Conservation (phyloP, 768 basidiomycete genomes). For the Leccinum olivaceopallidum region DNA sequence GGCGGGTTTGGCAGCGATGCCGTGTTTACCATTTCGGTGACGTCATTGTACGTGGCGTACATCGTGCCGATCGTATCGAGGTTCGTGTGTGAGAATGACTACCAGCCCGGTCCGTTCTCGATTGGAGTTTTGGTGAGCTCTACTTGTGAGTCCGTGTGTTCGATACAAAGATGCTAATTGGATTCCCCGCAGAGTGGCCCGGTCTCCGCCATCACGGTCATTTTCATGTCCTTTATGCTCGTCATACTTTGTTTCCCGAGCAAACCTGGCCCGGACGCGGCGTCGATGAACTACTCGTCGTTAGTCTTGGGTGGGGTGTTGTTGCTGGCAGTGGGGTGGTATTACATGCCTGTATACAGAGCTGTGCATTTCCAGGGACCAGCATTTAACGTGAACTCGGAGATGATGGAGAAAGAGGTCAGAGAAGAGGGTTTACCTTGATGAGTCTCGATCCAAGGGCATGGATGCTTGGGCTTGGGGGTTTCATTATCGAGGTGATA, state of each 20-base stretch:
- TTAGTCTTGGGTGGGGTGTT: slow-evolving; percentile 65
- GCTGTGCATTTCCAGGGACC: slow-evolving; percentile 67
- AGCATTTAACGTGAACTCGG: slow-evolving; percentile 40
- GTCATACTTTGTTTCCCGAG: slow-evolving; percentile 64
- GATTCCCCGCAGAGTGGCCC: slow-evolving; percentile 45
- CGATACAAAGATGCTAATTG: neutral
- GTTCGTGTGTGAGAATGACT: slow-evolving; percentile 44
- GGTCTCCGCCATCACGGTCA: slow-evolving; percentile 51
- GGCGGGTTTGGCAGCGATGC: slow-evolving; percentile 55
- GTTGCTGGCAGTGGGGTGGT: slow-evolving; percentile 57
- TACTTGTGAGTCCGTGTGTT: neutral
- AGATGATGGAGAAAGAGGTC: neutral
- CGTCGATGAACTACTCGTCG: slow-evolving; percentile 70
- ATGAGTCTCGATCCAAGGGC: neutral
- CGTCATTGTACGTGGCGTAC: slow-evolving; percentile 45
- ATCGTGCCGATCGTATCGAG: slow-evolving; percentile 49
- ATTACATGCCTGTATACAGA: slow-evolving; percentile 68
- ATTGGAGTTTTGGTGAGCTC: slow-evolving; percentile 39
- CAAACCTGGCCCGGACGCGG: slow-evolving; percentile 41
- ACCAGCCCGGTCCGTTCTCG: slow-evolving; percentile 46
- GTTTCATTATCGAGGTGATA: no score
- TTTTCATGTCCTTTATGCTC: slow-evolving; percentile 65
- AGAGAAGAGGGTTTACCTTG: neutral
- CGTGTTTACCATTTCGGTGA: slow-evolving; percentile 49
- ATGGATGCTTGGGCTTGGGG: no score